phyloP scores from a whole-genome alignment of 192 early-diverging fungal species.

The Coemansia guatemalensis region DNA sequence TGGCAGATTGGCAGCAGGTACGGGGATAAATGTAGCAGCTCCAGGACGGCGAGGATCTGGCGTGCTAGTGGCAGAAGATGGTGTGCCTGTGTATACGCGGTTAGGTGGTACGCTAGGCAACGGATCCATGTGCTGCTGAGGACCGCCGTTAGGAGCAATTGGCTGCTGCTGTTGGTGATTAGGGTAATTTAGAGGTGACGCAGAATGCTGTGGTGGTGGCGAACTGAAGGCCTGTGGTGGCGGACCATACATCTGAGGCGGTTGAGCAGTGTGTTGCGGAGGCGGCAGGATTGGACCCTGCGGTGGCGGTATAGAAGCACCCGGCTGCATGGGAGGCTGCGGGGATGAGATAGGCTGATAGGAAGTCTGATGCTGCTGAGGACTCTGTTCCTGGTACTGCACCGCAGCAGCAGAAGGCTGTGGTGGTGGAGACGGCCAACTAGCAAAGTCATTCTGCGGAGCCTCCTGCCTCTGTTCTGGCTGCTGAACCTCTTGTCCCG shows the following conservation, averaged over 20 bases:
- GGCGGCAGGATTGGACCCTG: too few relatives aligned
- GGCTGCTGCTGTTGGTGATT: not conserved
- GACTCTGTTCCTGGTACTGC: not conserved
- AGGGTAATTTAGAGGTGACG: not conserved
- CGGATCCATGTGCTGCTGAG: conserved; percentile 1
- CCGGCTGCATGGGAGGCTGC: too few relatives aligned
- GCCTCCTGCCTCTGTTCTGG: not conserved
- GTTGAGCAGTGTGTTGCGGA: too few relatives aligned
- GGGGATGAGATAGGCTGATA: not conserved
- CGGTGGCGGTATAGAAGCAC: too few relatives aligned
- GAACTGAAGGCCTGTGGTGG: not conserved
- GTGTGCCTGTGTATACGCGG: not conserved
- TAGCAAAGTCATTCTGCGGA: conserved; percentile 12
- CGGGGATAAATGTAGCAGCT: conserved; percentile 37
- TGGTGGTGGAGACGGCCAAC: conserved; percentile 34
- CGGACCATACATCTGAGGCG: not conserved
- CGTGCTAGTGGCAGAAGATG: not conserved
- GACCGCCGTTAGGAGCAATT: not conserved
- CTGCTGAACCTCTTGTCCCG: not conserved
- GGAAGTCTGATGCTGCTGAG: conserved; percentile 7
- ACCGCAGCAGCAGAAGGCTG: not conserved
- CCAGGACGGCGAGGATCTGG: not conserved
- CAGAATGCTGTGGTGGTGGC: conserved; percentile 3
- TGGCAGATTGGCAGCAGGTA: conserved; percentile 34
- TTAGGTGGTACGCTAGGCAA: conserved; percentile 33